Conservation (phyloP, 169 alveolate species). For the Toxoplasma gondii region DNA sequence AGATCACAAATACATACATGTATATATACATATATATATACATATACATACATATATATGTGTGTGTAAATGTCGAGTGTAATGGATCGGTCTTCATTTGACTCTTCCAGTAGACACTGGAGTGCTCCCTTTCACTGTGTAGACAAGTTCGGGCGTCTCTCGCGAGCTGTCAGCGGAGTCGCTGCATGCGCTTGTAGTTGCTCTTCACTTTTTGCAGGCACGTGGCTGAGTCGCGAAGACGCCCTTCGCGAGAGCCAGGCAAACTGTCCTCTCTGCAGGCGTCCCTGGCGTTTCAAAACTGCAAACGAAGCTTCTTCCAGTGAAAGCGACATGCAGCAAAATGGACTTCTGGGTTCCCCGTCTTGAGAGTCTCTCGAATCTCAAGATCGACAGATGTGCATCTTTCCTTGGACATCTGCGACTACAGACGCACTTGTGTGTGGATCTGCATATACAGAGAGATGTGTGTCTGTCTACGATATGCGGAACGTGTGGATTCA, state of each 20-base stretch:
- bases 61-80: not conserved
- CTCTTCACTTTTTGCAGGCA: not conserved
- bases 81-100: not conserved
- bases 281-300: slow-evolving; percentile 21
- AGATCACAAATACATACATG: not conserved
- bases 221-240: slow-evolving; percentile 27
- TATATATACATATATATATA: not conserved
- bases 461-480: no score
- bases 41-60: not conserved
- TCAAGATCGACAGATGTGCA: no score
- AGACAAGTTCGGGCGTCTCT: no score
- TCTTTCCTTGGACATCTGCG: no score
- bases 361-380: no score
- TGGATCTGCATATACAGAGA: no score
- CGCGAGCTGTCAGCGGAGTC: not conserved
- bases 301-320: not conserved
- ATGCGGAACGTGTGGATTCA: no score
- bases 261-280: slow-evolving; percentile 6
- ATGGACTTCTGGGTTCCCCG: no score
- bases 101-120: no score
- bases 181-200: not conserved
- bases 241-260: slow-evolving; percentile 4
- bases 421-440: no score
- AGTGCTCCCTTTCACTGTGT: no score
- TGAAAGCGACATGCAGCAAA: not conserved